Conservation (phyloP, 495 filamentous ascomycete genomes). For the Lophiostoma macrostomum region DNA sequence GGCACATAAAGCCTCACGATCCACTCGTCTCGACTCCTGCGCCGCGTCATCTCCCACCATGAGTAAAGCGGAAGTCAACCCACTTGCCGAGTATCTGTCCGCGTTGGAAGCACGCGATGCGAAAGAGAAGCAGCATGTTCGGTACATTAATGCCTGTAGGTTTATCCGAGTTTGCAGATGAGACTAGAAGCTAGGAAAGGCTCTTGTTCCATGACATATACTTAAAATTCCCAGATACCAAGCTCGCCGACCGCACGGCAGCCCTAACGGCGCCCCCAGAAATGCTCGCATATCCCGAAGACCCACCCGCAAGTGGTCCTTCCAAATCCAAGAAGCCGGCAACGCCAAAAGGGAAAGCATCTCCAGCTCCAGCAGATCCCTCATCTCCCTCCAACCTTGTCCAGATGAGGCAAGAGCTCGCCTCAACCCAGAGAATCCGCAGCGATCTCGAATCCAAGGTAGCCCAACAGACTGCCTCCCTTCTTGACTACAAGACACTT, state of each 20-base stretch:
- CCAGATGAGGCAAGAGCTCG: slow-evolving; percentile 39
- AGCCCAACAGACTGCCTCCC: slow-evolving; percentile 30
- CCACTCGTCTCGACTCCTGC: no score
- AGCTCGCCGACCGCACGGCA: slow-evolving; percentile 44
- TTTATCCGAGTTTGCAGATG: neutral
- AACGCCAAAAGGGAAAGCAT: slow-evolving; percentile 16
- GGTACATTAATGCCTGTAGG: slow-evolving; percentile 41
- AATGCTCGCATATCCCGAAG: neutral
- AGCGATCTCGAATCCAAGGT: slow-evolving; percentile 35
- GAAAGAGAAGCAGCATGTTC: slow-evolving; percentile 38
- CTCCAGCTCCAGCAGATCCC: slow-evolving; percentile 9
- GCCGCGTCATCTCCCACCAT: slow-evolving; percentile 26
- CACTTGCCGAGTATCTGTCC: slow-evolving; percentile 39
- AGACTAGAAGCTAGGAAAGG: no score
- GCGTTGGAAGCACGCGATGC: slow-evolving; percentile 40
- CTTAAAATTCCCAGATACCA: slow-evolving; percentile 36
- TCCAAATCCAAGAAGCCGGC: slow-evolving; percentile 13
- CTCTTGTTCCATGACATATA: no score
- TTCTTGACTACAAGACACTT: slow-evolving; percentile 37
- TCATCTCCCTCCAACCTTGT: slow-evolving; percentile 18
- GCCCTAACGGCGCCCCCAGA: slow-evolving; percentile 11
- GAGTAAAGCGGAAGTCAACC: no score
- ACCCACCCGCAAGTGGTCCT: slow-evolving; percentile 3
- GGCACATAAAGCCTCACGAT: no score
- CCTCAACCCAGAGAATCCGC: slow-evolving; percentile 40